A percentile compares a stretch with the other conserved stretches of the same genome.
Evolutionary conservation across 257 asterid genomes (phyloP).

Genomic region (Nicotiana knightiana): DNA sequence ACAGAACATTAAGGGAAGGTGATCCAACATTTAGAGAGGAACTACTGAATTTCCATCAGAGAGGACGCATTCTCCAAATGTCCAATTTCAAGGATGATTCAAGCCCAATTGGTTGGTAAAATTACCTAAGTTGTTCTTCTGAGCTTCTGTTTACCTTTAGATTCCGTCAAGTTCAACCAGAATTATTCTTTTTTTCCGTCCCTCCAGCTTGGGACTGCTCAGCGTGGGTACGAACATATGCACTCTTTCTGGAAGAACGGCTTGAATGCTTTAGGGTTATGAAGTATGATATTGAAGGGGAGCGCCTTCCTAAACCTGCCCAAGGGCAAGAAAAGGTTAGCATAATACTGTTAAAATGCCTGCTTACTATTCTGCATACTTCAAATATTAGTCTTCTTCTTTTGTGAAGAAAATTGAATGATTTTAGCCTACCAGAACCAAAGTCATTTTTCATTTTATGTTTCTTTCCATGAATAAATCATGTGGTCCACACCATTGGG

Average conservation of each 20-base stretch:
- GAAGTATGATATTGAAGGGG: constrained; percentile 88
- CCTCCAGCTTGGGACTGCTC: constrained; percentile 93
- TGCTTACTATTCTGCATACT: background rate
- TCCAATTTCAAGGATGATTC: constrained; percentile 94
- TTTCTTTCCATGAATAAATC: background rate
- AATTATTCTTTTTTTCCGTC: background rate
- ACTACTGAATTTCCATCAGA: constrained; percentile 69
- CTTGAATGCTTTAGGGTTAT: constrained; percentile 79
- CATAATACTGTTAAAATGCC: constrained; percentile 1
- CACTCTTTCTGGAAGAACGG: constrained; percentile 84
- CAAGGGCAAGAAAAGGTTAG: constrained; percentile 84
- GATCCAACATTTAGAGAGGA: constrained; percentile 89
- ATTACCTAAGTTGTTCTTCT: background rate
- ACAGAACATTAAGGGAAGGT: constrained; percentile 85
- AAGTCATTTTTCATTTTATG: background rate
- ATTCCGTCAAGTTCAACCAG: background rate
- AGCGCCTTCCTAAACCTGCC: constrained; percentile 79
- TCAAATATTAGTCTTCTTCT: background rate
- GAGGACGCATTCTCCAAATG: constrained; percentile 80
- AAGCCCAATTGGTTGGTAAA: constrained; percentile 63
- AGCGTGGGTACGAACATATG: constrained; percentile 93
- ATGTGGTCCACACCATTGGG: background rate
- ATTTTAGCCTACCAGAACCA: background rate
- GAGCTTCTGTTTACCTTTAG: constrained; percentile 3
- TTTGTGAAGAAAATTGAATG: background rate